Evolutionary conservation across 1,284 basidiomycete species (phyloP).

Genomic region (Kalmanozyma brasiliensis): DNA sequence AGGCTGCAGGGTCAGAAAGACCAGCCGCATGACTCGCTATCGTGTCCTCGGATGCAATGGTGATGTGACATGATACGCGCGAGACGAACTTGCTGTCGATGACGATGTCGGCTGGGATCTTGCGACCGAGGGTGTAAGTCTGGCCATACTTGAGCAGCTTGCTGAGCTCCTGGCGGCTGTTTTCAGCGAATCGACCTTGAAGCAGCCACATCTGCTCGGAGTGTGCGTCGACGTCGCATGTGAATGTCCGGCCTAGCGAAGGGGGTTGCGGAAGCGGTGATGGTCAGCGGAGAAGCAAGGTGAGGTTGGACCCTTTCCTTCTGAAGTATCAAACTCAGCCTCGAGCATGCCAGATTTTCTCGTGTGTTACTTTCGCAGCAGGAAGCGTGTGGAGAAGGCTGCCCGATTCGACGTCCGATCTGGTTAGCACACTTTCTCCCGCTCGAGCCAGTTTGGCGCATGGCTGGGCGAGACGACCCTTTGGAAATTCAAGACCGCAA

Average conservation of each 20-base stretch:
- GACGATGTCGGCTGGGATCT: conserved; percentile 57
- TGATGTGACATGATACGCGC: conserved; percentile 40
- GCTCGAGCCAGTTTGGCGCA: conserved; percentile 31
- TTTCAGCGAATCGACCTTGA: conserved; percentile 48
- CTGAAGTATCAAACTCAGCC: background rate
- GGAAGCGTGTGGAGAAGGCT: conserved; percentile 6
- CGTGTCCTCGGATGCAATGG: conserved; percentile 25
- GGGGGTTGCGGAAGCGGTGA: background rate
- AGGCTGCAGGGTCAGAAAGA: conserved; percentile 16
- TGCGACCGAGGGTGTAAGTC: conserved; percentile 55
- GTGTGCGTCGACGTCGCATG: background rate
- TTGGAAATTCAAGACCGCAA: background rate
- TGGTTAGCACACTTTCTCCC: too few species aligned
- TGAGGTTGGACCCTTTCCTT: conserved; percentile 8
- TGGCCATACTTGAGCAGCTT: conserved; percentile 55
- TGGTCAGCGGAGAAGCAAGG: background rate
- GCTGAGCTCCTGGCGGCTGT: conserved; percentile 34
- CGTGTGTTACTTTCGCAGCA: conserved; percentile 14
- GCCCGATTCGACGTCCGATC: background rate
- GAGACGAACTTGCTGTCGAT: conserved; percentile 56
- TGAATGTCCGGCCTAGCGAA: background rate
- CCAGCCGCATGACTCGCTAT: conserved; percentile 6
- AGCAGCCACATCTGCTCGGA: conserved; percentile 51
- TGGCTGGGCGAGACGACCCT: too few species aligned
- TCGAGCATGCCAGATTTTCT: background rate